Base-by-base conservation (phyloP, 768 basidiomycete genomes). In the Neoboletus subvelutipes region DNA sequence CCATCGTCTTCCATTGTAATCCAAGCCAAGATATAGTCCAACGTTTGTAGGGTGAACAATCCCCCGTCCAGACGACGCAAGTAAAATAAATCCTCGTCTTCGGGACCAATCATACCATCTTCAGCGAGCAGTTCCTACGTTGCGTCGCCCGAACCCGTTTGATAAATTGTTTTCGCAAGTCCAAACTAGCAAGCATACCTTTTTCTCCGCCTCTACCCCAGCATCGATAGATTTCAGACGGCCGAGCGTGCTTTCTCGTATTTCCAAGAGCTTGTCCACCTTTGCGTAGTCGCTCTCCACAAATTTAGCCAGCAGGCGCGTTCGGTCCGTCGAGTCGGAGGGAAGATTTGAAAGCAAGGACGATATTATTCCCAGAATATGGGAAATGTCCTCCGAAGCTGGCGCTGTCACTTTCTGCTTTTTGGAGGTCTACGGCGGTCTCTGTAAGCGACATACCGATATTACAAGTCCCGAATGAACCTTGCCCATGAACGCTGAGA, bases 1-100 rank as follows among this genome's bases (percentile, higher is more conserved):
- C 96, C 97, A 64, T 98, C 96, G 64, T 98, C 96, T 74, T 99
- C 97, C 94, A 98, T 95, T 54, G 85, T 82, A 28, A 98, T 73
- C 97, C 97, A 99, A 6, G 90, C 94, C 39, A 98, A 73, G 57
- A 98, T 90, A 64, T 95, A 98, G 71, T 98, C 96, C 40, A 93
- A 83, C 18, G 87, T 93, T 66, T 98, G 96, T 9, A 98, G 73
- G 2, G 88, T 89, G 67, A 90, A 94, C 43, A 97, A 73, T 0
- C 97, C 97, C 2, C 86, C 85, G 55, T 97, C 94, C 36, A 98
- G 74, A 53, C 89, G 82, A 33, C 87, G 84, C n/a, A 97, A 75
- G 75, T 98, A 98, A 79, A 86, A 90, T 18, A 80, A 61, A 31
- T 92, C 87, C 63, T 90, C 86, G 57, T 88, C 81, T 33, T 88